A percentile compares a stretch with the other conserved stretches of the same genome.
Evolutionary conservation across 352 stramenopile species (phyloP).

Genomic region (Pythium volutum): DNA sequence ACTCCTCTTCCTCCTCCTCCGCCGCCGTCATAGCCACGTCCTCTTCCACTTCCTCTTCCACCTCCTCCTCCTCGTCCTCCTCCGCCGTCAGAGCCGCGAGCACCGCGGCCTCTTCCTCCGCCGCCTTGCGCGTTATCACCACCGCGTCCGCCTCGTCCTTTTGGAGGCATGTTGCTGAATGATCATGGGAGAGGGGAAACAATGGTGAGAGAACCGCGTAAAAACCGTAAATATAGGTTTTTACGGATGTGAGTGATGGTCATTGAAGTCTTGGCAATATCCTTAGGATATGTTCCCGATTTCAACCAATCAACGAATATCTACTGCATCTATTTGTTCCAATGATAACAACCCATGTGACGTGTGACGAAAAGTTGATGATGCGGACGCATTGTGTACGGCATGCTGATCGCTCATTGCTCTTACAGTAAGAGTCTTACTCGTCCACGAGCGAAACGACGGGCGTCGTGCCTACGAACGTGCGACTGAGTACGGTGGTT

Average conservation of each 20-base stretch:
- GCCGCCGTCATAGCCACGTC: slow-evolving; percentile 11
- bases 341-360: background rate
- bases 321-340: background rate
- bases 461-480: no score
- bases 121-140: background rate
- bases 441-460: no score
- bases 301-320: no score
- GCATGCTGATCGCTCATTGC: no score
- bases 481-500: no score
- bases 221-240: background rate
- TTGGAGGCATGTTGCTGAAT: slow-evolving; percentile 18
- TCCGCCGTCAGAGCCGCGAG: background rate
- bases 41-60: slow-evolving; percentile 7
- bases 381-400: no score
- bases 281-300: slow-evolving; percentile 2
- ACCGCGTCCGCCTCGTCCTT: slow-evolving; percentile 9
- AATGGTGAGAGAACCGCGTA: background rate
- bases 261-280: slow-evolving; percentile 3
- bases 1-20: slow-evolving; percentile 12
- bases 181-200: background rate
- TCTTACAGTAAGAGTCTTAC: no score
- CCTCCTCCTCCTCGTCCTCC: slow-evolving; percentile 11
- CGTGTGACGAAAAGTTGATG: no score
- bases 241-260: slow-evolving; percentile 7
- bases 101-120: slow-evolving; percentile 2